Evolutionary conservation across 1,284 basidiomycete genomes (phyloP), one percentile per base, ranked within the genome.

Genomic region (Malassezia sp.): DNA sequence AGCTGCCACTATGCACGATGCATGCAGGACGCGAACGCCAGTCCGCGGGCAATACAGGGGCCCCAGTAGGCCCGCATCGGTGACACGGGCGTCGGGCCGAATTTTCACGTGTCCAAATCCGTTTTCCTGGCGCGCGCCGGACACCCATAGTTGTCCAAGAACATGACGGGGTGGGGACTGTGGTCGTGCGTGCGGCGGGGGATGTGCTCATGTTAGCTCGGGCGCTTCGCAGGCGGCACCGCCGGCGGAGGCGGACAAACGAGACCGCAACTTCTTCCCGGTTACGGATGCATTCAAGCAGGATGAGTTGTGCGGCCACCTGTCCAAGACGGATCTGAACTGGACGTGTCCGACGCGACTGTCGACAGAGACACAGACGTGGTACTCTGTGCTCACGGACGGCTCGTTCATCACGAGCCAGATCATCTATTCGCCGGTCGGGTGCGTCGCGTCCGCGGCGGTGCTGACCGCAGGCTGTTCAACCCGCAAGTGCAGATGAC

Each of bases 401-500:
- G 90, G 90, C 4, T 79, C 78, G 20, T 78, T 80, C 45, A 57
- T 93, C 54, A 84, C 86, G 78, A 82, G 79, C 62, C 91, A 97
- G 74, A 79, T 97, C 53, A 96, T 99, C 65, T 89, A 95, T 76
- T 91, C 88, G 2, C 78, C 84, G 36, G 79, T 91, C 44, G 93
- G 93, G 89, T 91, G 63, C 73, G 85, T 77, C 2, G 1, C 3
- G n/a, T 36, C 12, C 15, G 21, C 30, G 12, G 15, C 23, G 10
- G 20, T 17, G 17, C 14, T 22, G 9, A 29, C 23, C n/a, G 5
- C 53, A 88, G 85, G 5, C 71, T 89, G 40, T 90, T 85, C 85
- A 87, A 84, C 64, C 89, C 91, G 5, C 87, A 85, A 30, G 82
- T 95, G 60, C 93, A 99, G 72, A 89, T 96, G 73, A 87, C 83